These are phyloP conservation scores for Thamnidium elegans DNA, from an alignment of 192 early-diverging fungal genomes.

Conservation along the genomic window DNA sequence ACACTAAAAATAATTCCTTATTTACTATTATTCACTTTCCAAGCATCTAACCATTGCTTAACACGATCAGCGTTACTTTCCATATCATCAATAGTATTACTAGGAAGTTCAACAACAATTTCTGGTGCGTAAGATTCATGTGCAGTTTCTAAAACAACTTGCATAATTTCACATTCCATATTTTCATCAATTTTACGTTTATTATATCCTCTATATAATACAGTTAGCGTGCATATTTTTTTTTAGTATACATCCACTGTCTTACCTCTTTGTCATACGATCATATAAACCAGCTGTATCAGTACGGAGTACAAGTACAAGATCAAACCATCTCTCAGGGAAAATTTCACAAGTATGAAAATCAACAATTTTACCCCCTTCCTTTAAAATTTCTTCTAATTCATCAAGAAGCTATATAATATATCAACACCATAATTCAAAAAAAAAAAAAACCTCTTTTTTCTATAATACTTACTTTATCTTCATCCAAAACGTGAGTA, in stretches of 20 bases:
- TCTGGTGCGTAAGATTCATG: conserved; percentile 76
- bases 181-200: conserved; percentile 89
- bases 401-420: conserved; percentile 75
- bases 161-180: conserved; percentile 96
- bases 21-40: conserved; percentile 41
- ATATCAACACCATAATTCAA: no score
- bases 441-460: background rate
- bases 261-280: conserved; percentile 74
- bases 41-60: conserved; percentile 63
- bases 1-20: background rate
- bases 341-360: conserved; percentile 96
- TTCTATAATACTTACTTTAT: conserved; percentile 56
- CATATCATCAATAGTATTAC: conserved; percentile 86
- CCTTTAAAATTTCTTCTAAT: conserved; percentile 76
- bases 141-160: conserved; percentile 89
- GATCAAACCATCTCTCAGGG: conserved; percentile 97
- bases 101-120: conserved; percentile 77
- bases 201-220: conserved; percentile 62
- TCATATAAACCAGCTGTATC: conserved; percentile 77
- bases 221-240: background rate
- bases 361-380: conserved; percentile 88
- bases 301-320: conserved; percentile 86
- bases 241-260: no score
- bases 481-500: conserved; percentile 88
- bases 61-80: conserved; percentile 85